These are phyloP conservation scores for Penicillium italicum DNA, from an alignment of 2,329 filamentous ascomycete species.

Conservation along the genomic window DNA sequence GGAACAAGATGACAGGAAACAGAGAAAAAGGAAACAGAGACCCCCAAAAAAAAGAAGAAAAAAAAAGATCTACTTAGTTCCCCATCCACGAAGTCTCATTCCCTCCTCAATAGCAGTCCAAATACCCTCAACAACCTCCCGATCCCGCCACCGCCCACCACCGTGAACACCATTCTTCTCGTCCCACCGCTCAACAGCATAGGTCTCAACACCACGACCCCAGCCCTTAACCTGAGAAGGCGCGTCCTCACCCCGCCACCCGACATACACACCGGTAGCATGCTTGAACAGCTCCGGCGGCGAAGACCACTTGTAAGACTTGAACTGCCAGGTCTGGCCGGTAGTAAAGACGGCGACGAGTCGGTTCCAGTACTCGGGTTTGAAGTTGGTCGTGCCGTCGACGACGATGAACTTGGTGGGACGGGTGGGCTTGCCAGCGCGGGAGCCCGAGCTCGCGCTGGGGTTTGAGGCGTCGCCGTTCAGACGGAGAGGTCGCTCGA, in stretches of 20 bases:
- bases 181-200: constrained; percentile 80
- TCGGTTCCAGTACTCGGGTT: constrained; percentile 94
- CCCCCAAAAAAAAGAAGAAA: neutral
- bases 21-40: neutral
- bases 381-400: constrained; percentile 89
- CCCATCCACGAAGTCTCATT: constrained; percentile 83
- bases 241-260: constrained; percentile 79
- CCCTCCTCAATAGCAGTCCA: constrained; percentile 85
- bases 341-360: constrained; percentile 97
- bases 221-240: constrained; percentile 77
- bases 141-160: constrained; percentile 68
- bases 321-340: constrained; percentile 97
- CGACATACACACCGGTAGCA: constrained; percentile 81
- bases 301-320: constrained; percentile 92
- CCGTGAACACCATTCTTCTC: constrained; percentile 42
- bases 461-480: constrained; percentile 35
- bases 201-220: constrained; percentile 77
- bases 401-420: constrained; percentile 93
- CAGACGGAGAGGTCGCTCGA: constrained; percentile 69
- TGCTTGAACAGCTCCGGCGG: constrained; percentile 87
- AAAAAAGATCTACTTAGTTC: constrained; percentile 27
- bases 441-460: constrained; percentile 17
- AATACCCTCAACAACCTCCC: constrained; percentile 87
- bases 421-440: constrained; percentile 54
- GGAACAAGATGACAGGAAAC: constrained; percentile 5